These are phyloP conservation scores for Ilex aquifolium DNA, from an alignment of 257 asterid species.

Conservation along the genomic window DNA sequence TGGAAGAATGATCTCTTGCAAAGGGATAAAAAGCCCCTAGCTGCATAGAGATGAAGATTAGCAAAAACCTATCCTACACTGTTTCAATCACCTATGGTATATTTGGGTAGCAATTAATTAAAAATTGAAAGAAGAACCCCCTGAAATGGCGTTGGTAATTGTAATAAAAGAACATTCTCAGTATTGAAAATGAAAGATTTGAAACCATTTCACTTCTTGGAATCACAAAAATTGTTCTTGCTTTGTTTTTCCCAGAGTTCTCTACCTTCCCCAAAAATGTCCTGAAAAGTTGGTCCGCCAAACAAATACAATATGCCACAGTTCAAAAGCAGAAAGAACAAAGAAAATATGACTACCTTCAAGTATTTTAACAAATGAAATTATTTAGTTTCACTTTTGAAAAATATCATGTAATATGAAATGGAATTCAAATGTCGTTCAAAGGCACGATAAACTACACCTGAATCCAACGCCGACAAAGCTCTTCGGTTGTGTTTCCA, in stretches of 20 bases:
- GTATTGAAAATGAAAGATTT: too few relatives aligned
- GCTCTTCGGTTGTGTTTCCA: conserved; percentile 71
- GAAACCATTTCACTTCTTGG: too few relatives aligned
- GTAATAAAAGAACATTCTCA: too few relatives aligned
- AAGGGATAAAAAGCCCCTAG: conserved; percentile 69
- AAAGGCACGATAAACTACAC: conserved; percentile 10
- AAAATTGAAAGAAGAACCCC: too few relatives aligned
- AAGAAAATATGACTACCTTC: too few relatives aligned
- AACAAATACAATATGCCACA: neutral
- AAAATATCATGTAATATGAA: neutral
- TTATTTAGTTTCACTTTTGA: too few relatives aligned
- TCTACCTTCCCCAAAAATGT: neutral
- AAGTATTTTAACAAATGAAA: too few relatives aligned
- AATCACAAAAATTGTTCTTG: too few relatives aligned
- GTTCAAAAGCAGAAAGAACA: too few relatives aligned
- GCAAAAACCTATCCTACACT: neutral
- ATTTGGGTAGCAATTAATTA: neutral
- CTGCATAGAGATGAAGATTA: conserved; percentile 18
- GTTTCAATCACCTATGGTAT: neutral
- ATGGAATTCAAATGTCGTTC: neutral
- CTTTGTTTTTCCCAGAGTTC: neutral
- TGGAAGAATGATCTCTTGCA: conserved; percentile 49
- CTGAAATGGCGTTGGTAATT: too few relatives aligned
- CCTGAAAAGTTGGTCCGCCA: neutral
- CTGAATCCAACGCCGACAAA: conserved; percentile 93